Conservation (phyloP, 2,329 filamentous ascomycete species). For the Fusarium heterosporum region DNA sequence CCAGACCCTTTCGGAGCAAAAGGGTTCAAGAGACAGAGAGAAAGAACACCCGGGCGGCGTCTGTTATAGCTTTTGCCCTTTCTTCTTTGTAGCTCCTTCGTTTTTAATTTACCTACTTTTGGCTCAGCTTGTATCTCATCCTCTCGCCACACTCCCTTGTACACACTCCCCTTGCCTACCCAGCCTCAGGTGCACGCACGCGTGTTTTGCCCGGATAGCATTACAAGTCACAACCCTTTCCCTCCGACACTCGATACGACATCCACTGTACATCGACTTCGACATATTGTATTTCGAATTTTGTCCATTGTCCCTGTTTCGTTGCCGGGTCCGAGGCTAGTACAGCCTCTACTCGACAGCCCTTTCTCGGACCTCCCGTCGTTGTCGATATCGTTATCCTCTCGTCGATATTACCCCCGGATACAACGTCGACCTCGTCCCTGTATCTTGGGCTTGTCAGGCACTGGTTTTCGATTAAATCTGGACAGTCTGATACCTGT, state of each 20-base stretch:
- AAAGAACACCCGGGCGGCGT: constrained; percentile 6
- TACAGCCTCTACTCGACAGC: constrained; percentile 18
- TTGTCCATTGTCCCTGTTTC: constrained; percentile 12
- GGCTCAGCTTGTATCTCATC: constrained; percentile 1
- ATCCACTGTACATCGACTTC: constrained; percentile 10
- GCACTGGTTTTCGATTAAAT: neutral
- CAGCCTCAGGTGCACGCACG: constrained; percentile 24
- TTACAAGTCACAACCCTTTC: constrained; percentile 16
- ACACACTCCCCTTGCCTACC: constrained; percentile 32
- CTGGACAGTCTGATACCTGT: constrained; percentile 1
- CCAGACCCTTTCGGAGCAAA: neutral
- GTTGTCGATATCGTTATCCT: constrained; percentile 9
- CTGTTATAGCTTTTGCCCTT: neutral
- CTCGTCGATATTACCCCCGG: neutral
- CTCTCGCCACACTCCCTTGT: constrained; percentile 33
- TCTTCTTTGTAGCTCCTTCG: neutral
- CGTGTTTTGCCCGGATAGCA: constrained; percentile 12
- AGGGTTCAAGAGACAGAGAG: constrained; percentile 14
- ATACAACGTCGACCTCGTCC: neutral
- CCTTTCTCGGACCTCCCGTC: constrained; percentile 14
- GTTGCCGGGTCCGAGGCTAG: constrained; percentile 15
- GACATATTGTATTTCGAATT: constrained; percentile 4
- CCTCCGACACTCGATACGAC: constrained; percentile 18
- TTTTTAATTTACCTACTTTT: constrained; percentile 12
- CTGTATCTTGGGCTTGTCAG: neutral